Evolutionary conservation across 2,329 filamentous ascomycete genomes (phyloP).

Genomic region (Microdochium nivale): DNA sequence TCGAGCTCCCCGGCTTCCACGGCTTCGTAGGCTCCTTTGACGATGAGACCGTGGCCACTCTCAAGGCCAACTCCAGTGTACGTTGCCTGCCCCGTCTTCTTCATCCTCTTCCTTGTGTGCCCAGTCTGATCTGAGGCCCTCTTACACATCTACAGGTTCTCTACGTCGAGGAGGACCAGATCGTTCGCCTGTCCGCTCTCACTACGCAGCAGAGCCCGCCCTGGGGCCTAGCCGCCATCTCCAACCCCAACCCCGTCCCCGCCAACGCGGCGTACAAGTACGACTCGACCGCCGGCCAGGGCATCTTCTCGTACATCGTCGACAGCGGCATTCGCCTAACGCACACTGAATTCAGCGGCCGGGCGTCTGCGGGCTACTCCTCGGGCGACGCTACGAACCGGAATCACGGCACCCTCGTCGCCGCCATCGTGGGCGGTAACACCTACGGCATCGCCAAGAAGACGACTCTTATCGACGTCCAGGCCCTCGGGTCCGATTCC

Average conservation of each 20-base stretch:
- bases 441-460: conserved; percentile 13
- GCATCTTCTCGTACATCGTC: conserved; percentile 25
- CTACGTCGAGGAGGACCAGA: conserved; percentile 1
- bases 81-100: neutral
- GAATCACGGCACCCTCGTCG: conserved; percentile 12
- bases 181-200: neutral
- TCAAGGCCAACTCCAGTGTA: neutral
- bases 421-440: conserved; percentile 6
- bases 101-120: neutral
- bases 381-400: conserved; percentile 3
- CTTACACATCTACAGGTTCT: conserved; percentile 34
- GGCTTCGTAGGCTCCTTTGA: conserved; percentile 4
- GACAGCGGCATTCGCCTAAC: conserved; percentile 28
- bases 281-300: conserved; percentile 6
- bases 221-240: conserved; percentile 15
- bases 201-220: conserved; percentile 3
- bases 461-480: conserved; percentile 12
- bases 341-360: conserved; percentile 14
- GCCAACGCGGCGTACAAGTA: conserved; percentile 6
- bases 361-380: conserved; percentile 8
- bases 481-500: conserved; percentile 8
- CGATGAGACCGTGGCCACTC: neutral
- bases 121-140: conserved; percentile 16
- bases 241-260: conserved; percentile 4
- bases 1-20: neutral